Evolutionary conservation across 2,329 filamentous ascomycete species (phyloP).

Genomic region (Nigrograna mackinnonii): DNA sequence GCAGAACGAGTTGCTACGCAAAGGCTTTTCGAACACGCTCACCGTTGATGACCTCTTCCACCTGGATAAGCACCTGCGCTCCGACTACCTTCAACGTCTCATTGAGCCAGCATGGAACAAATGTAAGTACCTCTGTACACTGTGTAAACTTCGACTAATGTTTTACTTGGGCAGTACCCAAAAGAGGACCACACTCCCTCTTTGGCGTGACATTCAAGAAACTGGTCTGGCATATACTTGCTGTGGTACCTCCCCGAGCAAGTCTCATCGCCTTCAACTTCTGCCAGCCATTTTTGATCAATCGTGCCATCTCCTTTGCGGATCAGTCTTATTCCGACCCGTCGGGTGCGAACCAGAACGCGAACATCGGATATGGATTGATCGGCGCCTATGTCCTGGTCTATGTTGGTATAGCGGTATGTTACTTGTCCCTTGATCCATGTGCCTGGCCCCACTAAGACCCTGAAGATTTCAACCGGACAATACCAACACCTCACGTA

Average conservation of each 20-base stretch:
- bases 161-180: neutral
- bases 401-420: conserved; percentile 37
- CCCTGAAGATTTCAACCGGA: conserved; percentile 31
- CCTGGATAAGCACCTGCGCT: conserved; percentile 50
- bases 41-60: conserved; percentile 48
- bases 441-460: conserved; percentile 13
- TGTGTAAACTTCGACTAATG: too few relatives aligned
- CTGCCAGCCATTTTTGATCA: conserved; percentile 40
- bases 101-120: conserved; percentile 46
- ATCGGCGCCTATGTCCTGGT: conserved; percentile 39
- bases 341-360: conserved; percentile 13
- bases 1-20: conserved; percentile 56
- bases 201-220: conserved; percentile 26
- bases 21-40: conserved; percentile 51
- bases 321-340: conserved; percentile 26
- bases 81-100: conserved; percentile 42
- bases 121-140: conserved; percentile 40
- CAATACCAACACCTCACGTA: conserved; percentile 39
- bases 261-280: conserved; percentile 41
- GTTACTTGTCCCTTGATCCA: conserved; percentile 8
- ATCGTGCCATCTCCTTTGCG: conserved; percentile 31
- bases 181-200: conserved; percentile 22
- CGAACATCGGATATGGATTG: conserved; percentile 35
- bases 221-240: conserved; percentile 33
- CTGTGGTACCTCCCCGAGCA: conserved; percentile 29